Base-by-base conservation (phyloP, 192 early-diverging fungal species). In the Paraglomus occultum region DNA sequence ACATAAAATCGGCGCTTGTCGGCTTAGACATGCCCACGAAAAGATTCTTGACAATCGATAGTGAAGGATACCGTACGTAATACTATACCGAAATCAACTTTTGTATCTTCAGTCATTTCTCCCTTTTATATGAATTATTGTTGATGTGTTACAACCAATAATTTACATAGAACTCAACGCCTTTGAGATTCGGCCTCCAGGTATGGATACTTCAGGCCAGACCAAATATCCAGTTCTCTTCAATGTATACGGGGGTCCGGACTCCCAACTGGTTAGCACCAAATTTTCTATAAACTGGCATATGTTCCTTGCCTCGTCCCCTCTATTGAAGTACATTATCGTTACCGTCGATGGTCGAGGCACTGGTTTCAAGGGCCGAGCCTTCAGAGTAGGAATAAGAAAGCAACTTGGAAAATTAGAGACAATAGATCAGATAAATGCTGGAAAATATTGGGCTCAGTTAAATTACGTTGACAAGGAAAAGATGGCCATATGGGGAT, bases 401-500 rank as follows among this genome's bases (percentile, higher is more conserved):
- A 84, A 87, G 58, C 83, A 89, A 48, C 80, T 99, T n/a, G 96
- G 96, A 15, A 72, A 83, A 10, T 71, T 87, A 11, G 96, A 99
- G 77, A 82, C 88, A 1, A 80, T 83, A n/a, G 96, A 99, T 81
- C 89, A 95, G 67, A 84, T 95, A 8, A 89, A 86, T 22, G 93
- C 92, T 10, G 95, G 89, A n/a, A 76, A 86, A 71, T 80, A 83
- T 58, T 86, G 85, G 85, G 72, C 84, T 73, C 71, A 57, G 9
- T 64, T 86, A 74, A 66, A 87, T 3, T 98, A 92, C 77, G 88
- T 97, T 63, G 94, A 99, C 76, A 73, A 82, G 15, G 77, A 80
- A 23, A 78, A 86, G 53, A 84, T 97, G 15, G 95, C 92, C 7
- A 90, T 99, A 54, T 99, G 96, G 96, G 96, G 96, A 17, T 99